Base-by-base conservation (phyloP, 2,329 filamentous ascomycete species). In the Aspergillus tamarii region DNA sequence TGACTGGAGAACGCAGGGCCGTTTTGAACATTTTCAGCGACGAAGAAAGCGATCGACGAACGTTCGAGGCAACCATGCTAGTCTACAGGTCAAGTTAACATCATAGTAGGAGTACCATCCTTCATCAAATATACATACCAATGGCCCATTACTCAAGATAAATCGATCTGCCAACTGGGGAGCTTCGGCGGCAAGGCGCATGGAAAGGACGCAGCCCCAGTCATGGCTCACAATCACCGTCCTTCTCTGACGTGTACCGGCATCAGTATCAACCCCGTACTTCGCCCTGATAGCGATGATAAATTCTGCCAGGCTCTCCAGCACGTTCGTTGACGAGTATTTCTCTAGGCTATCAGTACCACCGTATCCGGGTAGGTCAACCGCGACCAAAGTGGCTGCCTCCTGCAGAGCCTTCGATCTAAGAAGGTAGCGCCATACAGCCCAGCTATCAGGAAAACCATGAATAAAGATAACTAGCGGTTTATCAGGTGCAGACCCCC, bases 351-450 rank as follows among this genome's bases (percentile, higher is more conserved):
- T 78, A 65, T 87, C 85, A 61, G 82, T 87, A 11, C 86, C 86
- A 41, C 86, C 86, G 65, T 84, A 88, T 1, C 86, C 86, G 21
- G 86, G 86, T 8, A 88, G 72, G 69, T 88, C 86, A 45, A 87
- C 77, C 0, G 84, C 85, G 36, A 88, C 80, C 8, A 87, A 67
- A 23, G 80, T 81, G 23, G 82, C 79, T 8, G 77, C 67, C 30
- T 77, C 64, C 30, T 75, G 73, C 11, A 82, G 69, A 11, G 74
- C 68, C 10, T 76, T 63, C 0, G 81, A 82, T 45, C 73, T 73
- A 23, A 87, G 73, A 28, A 85, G 73, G 57, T 82, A 76, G 53
- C 80, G 79, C 84, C 85, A 88, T 58, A 88, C 74, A 12, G 82
- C 78, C 74, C 80, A 87, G 61, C 84, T 86, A 68, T 88, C 86